These are phyloP conservation scores for Sclerospora graminicola DNA, from an alignment of 352 stramenopile species.

Conservation along the genomic window DNA sequence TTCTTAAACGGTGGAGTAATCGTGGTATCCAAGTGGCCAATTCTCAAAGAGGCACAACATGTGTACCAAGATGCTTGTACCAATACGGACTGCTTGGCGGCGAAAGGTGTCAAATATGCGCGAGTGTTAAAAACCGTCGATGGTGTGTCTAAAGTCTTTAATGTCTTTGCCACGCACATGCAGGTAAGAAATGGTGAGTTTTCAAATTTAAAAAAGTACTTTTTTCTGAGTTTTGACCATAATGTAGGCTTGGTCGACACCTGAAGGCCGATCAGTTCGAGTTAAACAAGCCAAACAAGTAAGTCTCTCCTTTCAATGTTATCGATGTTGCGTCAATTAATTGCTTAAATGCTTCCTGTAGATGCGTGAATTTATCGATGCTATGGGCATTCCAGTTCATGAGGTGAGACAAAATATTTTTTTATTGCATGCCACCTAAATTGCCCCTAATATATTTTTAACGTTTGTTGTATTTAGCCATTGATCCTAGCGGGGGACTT, in stretches of 20 bases:
- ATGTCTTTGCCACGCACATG: slow-evolving; percentile 82
- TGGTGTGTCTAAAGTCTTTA: slow-evolving; percentile 56
- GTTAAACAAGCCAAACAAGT: slow-evolving; percentile 64
- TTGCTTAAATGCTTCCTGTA: slow-evolving; percentile 2
- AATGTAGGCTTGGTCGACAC: slow-evolving; percentile 61
- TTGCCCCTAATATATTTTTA: neutral
- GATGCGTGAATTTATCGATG: slow-evolving; percentile 59
- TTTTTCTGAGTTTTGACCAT: neutral
- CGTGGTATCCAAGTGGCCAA: slow-evolving; percentile 76
- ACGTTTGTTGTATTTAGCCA: slow-evolving; percentile 33
- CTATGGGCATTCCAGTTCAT: slow-evolving; percentile 42
- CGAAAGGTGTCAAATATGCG: slow-evolving; percentile 82
- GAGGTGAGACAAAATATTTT: slow-evolving; percentile 39
- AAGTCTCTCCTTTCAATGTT: neutral
- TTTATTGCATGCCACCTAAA: neutral
- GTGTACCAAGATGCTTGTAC: slow-evolving; percentile 70
- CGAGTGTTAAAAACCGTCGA: slow-evolving; percentile 53
- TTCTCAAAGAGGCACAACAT: slow-evolving; percentile 69
- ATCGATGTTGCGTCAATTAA: neutral
- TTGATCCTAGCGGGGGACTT: slow-evolving; percentile 77
- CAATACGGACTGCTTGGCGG: slow-evolving; percentile 73
- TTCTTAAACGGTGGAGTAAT: slow-evolving; percentile 72
- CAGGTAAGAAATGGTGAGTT: slow-evolving; percentile 23
- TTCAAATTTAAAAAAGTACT: neutral
- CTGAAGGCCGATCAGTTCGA: slow-evolving; percentile 42